Evolutionary conservation across 2,329 filamentous ascomycete species (phyloP), one percentile per base, ranked within the genome.

Genomic region (Sporothrix protearum): DNA sequence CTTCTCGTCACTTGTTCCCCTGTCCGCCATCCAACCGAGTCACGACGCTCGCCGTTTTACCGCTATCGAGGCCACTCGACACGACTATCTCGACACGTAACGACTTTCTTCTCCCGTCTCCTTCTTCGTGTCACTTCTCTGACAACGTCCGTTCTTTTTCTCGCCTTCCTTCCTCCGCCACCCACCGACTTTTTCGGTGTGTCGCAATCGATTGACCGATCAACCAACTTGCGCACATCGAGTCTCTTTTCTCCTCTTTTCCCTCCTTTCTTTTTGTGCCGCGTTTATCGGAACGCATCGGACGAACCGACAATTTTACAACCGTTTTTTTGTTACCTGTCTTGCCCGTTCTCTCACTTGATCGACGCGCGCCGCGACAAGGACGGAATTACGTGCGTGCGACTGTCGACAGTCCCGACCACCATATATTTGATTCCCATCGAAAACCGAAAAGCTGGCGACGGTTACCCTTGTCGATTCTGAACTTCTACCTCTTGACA

Each of bases 401-500:
- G 39, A 1, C 69, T 42, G 36, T 77, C n/a, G n/a, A n/a, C n/a
- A n/a, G n/a, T n/a, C n/a, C 42, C 42, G 42, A 19, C 22, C 22
- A 28, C n/a, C 25, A 5, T 9, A n/a, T 53, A 25, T 12, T 14
- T 22, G 25, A 3, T 22, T 19, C 49, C n/a, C 10, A 22, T 53
- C 73, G 74, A 77, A 73, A 76, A 71, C 75, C 77, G 78, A 76
- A 78, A 84, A 80, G 77, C 83, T 88, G 86, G 86, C 82, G 81
- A 82, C 86, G 78, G 85, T 87, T 79, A 86, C 85, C 72, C 81
- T 76, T 76, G 81, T 81, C 80, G 84, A 87, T 72, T 82, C 84
- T 76, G 85, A 87, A 78, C 83, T 89, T 78, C 82, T 89, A 73
- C 88, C 87, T 74, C 82, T 88, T 57, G 86, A 88, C 12, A 47